Base-by-base conservation (phyloP, 192 early-diverging fungal genomes). In the Umbelopsis isabellina region DNA sequence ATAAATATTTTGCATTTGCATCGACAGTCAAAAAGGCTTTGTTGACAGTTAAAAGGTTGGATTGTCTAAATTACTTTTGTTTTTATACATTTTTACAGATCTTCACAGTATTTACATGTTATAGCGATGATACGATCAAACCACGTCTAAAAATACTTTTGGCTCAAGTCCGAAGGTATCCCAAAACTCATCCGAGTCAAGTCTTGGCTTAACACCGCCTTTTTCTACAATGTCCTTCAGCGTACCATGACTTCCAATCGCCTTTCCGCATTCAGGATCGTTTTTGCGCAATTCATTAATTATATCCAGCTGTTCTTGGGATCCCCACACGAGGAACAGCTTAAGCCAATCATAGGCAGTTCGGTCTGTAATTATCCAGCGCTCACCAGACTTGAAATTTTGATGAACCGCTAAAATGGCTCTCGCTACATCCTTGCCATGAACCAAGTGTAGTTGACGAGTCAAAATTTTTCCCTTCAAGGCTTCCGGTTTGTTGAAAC, bases 351-450 rank as follows among this genome's bases (percentile, higher is more conserved):
- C 86, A 74, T 86, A 86, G 37, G 85, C 80, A 11, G 73, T 52
- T 23, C 76, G 70, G 66, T 91, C 88, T 9, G 81, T 82, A 11
- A 91, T 49, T 27, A 91, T 65, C 87, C 87, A 91, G 49, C 89
- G 70, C 35, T 85, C 52, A 4, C 76, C 80, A 4, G 70, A 46
- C 13, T 66, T 46, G 23, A 77, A 77, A 2, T 74, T 48, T 6
- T 65, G 12, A 58, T 75, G 73, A 3, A 84, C 76, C 4, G 82
- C 81, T 3, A 91, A 15, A 37, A 87, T 76, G 2, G 85, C 81
- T 5, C 83, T 70, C 4, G 89, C 89, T 0, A 89, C 85, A 72
- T 91, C 89, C 13, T 70, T 61, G 0, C 87, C 88, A 66, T 89
- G 88, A 46, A 91, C 83, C 21, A 88, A 65, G 71, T 88, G 87